Conservation (phyloP, 257 asterid species). For the Solanum medicagineum region DNA sequence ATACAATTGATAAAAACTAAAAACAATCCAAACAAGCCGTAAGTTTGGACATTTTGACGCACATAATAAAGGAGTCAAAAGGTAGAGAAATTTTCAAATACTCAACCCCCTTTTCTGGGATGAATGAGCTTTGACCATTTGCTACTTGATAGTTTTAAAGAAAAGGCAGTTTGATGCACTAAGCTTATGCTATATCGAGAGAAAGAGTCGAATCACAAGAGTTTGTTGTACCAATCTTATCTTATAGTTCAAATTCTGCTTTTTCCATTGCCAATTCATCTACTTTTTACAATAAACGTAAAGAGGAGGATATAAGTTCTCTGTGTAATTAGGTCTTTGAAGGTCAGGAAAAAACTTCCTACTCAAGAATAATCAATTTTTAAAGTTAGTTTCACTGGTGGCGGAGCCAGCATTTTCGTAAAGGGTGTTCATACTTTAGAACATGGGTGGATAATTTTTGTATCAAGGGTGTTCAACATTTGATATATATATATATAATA, state of each 20-base stretch:
- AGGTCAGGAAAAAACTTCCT: not conserved
- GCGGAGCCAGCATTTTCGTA: too few species aligned
- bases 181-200: fast-evolving
- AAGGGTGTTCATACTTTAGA: too few species aligned
- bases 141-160: not conserved
- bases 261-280: not conserved
- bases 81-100: not conserved
- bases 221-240: not conserved
- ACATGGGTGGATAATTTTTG: too few species aligned
- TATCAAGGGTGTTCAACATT: too few species aligned
- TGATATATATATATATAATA: too few species aligned
- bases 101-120: not conserved
- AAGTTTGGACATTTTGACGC: not conserved
- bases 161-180: not conserved
- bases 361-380: not conserved
- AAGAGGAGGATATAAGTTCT: not conserved
- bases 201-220: not conserved
- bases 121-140: not conserved
- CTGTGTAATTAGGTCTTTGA: not conserved
- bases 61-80: not conserved
- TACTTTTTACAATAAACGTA: not conserved
- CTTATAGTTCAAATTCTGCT: not conserved
- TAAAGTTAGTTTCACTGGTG: not conserved
- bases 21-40: not conserved
- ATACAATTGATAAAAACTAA: not conserved